Conservation (phyloP, 768 basidiomycete species). For the Boletus vermiculosoides region DNA sequence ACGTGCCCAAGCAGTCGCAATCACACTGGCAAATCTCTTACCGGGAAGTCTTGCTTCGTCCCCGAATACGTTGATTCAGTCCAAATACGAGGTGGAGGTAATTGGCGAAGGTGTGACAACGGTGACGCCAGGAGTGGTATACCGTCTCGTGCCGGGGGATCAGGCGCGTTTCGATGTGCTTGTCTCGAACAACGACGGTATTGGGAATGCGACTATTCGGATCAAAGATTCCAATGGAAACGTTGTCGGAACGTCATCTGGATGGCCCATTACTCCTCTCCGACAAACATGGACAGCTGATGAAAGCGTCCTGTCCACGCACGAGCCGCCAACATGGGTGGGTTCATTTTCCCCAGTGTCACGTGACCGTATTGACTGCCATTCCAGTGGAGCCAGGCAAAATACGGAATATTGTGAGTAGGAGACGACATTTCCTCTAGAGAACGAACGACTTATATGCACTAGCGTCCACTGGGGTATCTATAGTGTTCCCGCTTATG, state of each 20-base stretch:
- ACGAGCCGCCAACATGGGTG: slow-evolving; percentile 58
- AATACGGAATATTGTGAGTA: slow-evolving; percentile 51
- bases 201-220: slow-evolving; percentile 30
- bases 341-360: slow-evolving; percentile 5
- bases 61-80: slow-evolving; percentile 31
- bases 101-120: slow-evolving; percentile 42
- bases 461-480: slow-evolving; percentile 51
- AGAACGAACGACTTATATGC: not conserved
- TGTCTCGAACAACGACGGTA: slow-evolving; percentile 35
- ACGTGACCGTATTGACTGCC: not conserved
- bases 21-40: slow-evolving; percentile 52
- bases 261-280: slow-evolving; percentile 40
- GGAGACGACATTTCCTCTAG: not conserved
- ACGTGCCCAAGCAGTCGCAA: slow-evolving; percentile 48
- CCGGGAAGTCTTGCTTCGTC: slow-evolving; percentile 32
- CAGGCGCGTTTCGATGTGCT: slow-evolving; percentile 50
- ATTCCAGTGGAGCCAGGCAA: slow-evolving; percentile 48
- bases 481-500: slow-evolving; percentile 48
- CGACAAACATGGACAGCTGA: slow-evolving; percentile 42
- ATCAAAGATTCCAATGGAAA: slow-evolving; percentile 37
- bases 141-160: slow-evolving; percentile 50
- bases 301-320: slow-evolving; percentile 36
- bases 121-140: slow-evolving; percentile 38
- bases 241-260: slow-evolving; percentile 34
- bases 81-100: slow-evolving; percentile 38